A percentile compares a stretch with the other conserved stretches of the same genome.
Conservation (phyloP, 139 green algal genomes). For the Chlamydomonas schloesseri region DNA sequence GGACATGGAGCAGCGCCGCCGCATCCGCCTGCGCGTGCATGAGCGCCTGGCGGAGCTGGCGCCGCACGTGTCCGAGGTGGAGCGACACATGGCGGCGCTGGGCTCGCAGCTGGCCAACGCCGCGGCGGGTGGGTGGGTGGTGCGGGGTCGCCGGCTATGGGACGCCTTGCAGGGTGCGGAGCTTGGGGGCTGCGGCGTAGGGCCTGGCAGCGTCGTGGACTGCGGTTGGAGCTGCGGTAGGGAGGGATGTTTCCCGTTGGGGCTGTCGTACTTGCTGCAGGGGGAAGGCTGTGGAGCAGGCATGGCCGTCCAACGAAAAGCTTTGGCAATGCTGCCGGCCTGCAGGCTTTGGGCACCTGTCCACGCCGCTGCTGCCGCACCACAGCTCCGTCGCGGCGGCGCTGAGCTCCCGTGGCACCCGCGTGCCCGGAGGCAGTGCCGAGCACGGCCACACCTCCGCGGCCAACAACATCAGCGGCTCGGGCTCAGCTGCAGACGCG, state of each 20-base stretch:
- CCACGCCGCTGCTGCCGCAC: neutral
- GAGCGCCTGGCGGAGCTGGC: slow-evolving; percentile 41
- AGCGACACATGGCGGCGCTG: slow-evolving; percentile 49
- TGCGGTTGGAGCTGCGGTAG: no score
- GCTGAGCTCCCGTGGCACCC: neutral
- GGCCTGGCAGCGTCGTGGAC: no score
- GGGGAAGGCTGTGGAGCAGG: no score
- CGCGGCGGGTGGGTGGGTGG: slow-evolving; percentile 7
- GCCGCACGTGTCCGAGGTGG: slow-evolving; percentile 57
- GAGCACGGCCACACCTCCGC: neutral
- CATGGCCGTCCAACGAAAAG: no score
- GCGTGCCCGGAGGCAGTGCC: neutral
- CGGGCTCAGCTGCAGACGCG: neutral
- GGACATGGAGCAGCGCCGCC: slow-evolving; percentile 40
- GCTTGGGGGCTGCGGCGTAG: no score
- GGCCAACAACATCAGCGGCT: no score
- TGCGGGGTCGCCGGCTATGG: neutral
- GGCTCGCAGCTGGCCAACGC: slow-evolving; percentile 9
- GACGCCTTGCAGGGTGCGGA: no score
- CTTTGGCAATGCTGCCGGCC: no score
- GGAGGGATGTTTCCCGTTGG: no score
- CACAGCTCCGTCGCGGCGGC: neutral
- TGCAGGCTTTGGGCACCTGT: neutral
- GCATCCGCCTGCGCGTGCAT: slow-evolving; percentile 11
- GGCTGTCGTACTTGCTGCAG: no score